Conservation (phyloP, 345 rosid genomes). For the Citrus sp. region DNA sequence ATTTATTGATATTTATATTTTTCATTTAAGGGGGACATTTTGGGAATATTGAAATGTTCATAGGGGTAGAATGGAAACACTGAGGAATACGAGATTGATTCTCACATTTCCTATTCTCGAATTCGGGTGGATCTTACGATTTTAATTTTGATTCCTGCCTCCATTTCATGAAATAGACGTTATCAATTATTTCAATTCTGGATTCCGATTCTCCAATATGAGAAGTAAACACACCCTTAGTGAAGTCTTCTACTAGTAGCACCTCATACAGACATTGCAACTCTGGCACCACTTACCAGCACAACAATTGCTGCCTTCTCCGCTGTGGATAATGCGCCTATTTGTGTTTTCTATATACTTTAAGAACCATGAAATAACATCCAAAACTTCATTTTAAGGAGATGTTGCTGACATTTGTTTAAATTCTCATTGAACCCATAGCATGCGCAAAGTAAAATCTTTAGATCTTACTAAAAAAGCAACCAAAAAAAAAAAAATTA, state of each 20-base stretch:
- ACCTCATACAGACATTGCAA: background rate
- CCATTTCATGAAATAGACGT: fast-evolving
- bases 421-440: background rate
- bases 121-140: fast-evolving
- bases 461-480: background rate
- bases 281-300: background rate
- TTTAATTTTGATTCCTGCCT: fast-evolving
- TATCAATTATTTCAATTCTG: fast-evolving
- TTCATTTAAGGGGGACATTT: too few relatives aligned
- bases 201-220: too few relatives aligned
- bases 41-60: too few relatives aligned
- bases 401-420: background rate
- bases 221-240: too few relatives aligned
- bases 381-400: background rate
- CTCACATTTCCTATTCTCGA: too few relatives aligned
- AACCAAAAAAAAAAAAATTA: too few relatives aligned
- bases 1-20: too few relatives aligned
- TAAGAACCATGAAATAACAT: background rate
- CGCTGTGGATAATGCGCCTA: background rate
- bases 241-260: background rate
- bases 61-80: too few relatives aligned
- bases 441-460: background rate
- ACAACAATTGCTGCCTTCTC: background rate
- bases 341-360: background rate
- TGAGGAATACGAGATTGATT: too few relatives aligned